Conservation (phyloP, 1,139 yeast species). For the Kodamaea ohmeri region DNA sequence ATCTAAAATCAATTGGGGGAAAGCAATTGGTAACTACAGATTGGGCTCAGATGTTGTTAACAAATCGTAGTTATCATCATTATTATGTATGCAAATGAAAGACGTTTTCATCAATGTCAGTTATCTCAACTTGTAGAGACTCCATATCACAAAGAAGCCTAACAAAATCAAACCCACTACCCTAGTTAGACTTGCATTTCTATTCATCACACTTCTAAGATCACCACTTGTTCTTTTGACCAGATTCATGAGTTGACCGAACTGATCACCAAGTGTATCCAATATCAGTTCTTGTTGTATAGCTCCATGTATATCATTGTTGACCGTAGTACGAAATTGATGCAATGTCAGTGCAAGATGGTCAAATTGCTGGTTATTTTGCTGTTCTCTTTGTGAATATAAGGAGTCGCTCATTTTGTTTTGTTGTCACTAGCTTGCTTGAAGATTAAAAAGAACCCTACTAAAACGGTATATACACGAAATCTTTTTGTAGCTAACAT, state of each 20-base stretch:
- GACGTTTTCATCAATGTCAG: conserved; percentile 2
- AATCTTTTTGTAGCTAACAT: conserved; percentile 3
- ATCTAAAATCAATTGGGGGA: conserved; percentile 93
- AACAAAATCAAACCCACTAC: conserved; percentile 50
- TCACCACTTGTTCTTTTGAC: conserved; percentile 67
- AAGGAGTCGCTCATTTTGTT: conserved; percentile 34
- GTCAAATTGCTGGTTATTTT: conserved; percentile 45
- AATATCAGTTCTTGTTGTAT: conserved; percentile 46
- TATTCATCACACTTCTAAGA: conserved; percentile 49
- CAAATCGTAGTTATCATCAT: conserved; percentile 10
- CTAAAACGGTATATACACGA: conserved; percentile 3
- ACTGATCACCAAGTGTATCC: conserved; percentile 56
- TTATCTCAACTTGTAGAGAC: conserved; percentile 49
- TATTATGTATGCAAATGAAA: conserved; percentile 5
- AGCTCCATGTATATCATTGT: conserved; percentile 42
- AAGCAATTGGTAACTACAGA: conserved; percentile 84
- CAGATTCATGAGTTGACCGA: conserved; percentile 57
- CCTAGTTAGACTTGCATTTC: conserved; percentile 44
- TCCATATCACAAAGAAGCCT: conserved; percentile 65
- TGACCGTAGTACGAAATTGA: conserved; percentile 45
- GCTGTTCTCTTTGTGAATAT: conserved; percentile 45
- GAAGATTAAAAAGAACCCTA: no score
- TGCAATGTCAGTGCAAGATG: conserved; percentile 45
- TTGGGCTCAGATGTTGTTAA: conserved; percentile 81
- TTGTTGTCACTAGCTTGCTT: no score